Conservation (phyloP, 192 early-diverging fungal species). For the Backusella luteola region DNA sequence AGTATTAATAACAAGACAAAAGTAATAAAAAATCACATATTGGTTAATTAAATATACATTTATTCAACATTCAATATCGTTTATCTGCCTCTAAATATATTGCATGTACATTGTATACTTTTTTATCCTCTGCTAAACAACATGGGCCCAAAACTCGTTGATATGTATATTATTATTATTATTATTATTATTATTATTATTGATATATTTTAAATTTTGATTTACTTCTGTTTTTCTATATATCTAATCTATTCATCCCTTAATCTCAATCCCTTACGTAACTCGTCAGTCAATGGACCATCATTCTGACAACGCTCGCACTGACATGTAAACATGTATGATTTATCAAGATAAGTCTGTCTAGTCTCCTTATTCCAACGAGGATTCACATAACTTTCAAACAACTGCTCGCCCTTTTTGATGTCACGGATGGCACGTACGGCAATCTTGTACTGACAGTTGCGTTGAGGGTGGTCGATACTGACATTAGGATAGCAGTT, state of each 20-base stretch:
- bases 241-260: constrained; percentile 13
- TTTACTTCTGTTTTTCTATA: background rate
- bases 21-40: background rate
- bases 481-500: constrained; percentile 52
- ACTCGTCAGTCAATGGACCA: constrained; percentile 42
- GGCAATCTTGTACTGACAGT: constrained; percentile 48
- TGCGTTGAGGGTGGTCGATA: constrained; percentile 49
- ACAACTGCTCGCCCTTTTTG: constrained; percentile 57
- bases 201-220: background rate
- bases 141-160: too few relatives aligned
- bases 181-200: background rate
- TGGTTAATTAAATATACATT: background rate
- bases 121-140: too few relatives aligned
- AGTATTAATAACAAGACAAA: background rate
- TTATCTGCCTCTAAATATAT: background rate
- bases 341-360: constrained; percentile 47
- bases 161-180: too few relatives aligned
- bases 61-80: background rate
- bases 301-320: constrained; percentile 57
- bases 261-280: constrained; percentile 41
- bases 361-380: constrained; percentile 52
- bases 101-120: too few relatives aligned
- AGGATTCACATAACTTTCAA: constrained; percentile 60
- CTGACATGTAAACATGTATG: constrained; percentile 60
- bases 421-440: constrained; percentile 55